phyloP scores from a whole-genome alignment of 2,329 filamentous ascomycete genomes.

The Raffaelea ambrosiae region DNA sequence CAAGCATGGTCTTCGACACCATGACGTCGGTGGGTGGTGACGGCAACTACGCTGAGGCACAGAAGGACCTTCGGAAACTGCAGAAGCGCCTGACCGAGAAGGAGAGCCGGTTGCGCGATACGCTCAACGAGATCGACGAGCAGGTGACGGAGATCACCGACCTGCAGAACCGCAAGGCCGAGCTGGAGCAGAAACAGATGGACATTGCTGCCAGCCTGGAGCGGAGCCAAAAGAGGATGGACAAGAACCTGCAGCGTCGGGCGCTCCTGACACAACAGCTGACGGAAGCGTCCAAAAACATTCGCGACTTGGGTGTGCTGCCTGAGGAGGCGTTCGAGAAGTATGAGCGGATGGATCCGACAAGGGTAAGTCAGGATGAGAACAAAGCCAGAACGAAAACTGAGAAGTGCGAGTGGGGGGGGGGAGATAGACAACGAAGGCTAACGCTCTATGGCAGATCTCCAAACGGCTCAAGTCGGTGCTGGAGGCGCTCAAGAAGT shows the following conservation, averaged over 20 bases:
- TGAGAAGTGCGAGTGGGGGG: background rate
- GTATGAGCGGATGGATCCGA: slow-evolving; percentile 74
- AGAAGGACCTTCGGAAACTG: slow-evolving; percentile 73
- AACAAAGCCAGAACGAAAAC: background rate
- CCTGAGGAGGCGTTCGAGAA: slow-evolving; percentile 91
- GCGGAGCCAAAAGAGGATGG: slow-evolving; percentile 79
- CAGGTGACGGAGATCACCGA: slow-evolving; percentile 42
- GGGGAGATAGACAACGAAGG: too few relatives aligned
- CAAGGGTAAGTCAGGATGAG: slow-evolving; percentile 49
- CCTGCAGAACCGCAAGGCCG: slow-evolving; percentile 45
- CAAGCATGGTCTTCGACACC: slow-evolving; percentile 64
- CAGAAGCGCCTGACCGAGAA: slow-evolving; percentile 59
- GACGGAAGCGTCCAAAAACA: slow-evolving; percentile 76
- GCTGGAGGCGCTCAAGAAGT: slow-evolving; percentile 90
- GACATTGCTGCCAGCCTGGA: slow-evolving; percentile 72
- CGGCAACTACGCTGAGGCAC: slow-evolving; percentile 66
- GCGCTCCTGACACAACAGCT: slow-evolving; percentile 69
- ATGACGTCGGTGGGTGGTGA: slow-evolving; percentile 35
- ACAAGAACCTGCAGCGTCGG: slow-evolving; percentile 86
- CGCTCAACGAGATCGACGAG: slow-evolving; percentile 61
- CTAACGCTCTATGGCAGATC: slow-evolving; percentile 32
- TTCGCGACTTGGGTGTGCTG: slow-evolving; percentile 84
- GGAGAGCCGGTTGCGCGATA: slow-evolving; percentile 61
- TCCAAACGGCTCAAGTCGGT: slow-evolving; percentile 74
- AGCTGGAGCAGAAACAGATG: slow-evolving; percentile 64